These are phyloP conservation scores for Alternaria sp. DNA, from an alignment of 2,329 filamentous ascomycete species.

Conservation along the genomic window DNA sequence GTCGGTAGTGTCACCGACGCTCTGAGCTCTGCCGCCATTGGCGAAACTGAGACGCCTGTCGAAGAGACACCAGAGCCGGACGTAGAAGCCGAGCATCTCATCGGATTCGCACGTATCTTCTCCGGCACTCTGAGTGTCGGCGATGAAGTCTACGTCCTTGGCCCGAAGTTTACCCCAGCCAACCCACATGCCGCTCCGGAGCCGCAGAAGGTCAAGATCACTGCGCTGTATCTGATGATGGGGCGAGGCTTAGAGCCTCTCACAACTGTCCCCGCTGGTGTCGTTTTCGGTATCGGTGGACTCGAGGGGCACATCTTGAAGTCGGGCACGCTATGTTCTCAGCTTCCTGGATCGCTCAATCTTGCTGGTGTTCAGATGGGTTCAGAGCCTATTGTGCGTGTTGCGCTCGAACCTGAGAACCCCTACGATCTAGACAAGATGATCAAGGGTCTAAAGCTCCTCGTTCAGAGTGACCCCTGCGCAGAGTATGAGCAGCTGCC, in stretches of 20 bases:
- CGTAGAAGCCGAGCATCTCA: conserved; percentile 81
- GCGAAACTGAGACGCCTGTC: conserved; percentile 47
- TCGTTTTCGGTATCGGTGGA: conserved; percentile 93
- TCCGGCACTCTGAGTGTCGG: conserved; percentile 89
- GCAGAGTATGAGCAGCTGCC: conserved; percentile 93
- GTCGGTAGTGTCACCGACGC: conserved; percentile 64
- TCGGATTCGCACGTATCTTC: conserved; percentile 93
- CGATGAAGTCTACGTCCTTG: conserved; percentile 87
- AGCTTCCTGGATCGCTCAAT: conserved; percentile 85
- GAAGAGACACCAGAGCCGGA: conserved; percentile 58
- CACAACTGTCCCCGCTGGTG: conserved; percentile 84
- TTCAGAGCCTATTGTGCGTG: conserved; percentile 90
- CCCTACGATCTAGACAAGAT: conserved; percentile 93
- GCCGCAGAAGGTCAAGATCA: conserved; percentile 83
- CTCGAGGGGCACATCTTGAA: conserved; percentile 94
- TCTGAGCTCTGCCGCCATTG: conserved; percentile 65
- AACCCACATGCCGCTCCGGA: conserved; percentile 73
- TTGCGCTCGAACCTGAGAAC: conserved; percentile 91
- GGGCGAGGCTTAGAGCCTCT: conserved; percentile 85
- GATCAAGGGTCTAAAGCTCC: conserved; percentile 83
- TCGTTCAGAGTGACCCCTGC: conserved; percentile 95
- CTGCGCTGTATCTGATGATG: conserved; percentile 94
- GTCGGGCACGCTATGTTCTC: conserved; percentile 90
- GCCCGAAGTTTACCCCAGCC: conserved; percentile 90
- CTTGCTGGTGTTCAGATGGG: conserved; percentile 82